phyloP scores from a whole-genome alignment of 768 basidiomycete species.

The Daedaleopsis nitida region DNA sequence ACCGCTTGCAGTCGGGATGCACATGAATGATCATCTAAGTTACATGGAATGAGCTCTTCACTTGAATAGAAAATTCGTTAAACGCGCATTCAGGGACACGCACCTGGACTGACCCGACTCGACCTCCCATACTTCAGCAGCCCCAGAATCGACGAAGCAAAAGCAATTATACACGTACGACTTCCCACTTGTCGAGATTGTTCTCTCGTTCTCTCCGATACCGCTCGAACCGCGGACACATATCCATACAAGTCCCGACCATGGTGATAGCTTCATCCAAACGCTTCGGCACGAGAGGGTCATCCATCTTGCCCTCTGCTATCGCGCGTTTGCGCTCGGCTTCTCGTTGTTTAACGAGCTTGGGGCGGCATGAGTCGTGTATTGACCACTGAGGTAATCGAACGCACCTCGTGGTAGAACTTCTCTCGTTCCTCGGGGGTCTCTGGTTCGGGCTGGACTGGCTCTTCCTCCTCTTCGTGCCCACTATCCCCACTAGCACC shows the following conservation, averaged over 20 bases:
- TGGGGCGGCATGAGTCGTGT: conserved; percentile 18
- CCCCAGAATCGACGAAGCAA: conserved; percentile 2
- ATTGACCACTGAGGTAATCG: conserved; percentile 2
- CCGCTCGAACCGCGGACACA: conserved; percentile 94
- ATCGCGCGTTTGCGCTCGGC: conserved; percentile 73
- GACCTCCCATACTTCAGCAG: conserved; percentile 18
- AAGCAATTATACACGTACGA: conserved; percentile 49
- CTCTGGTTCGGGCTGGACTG: conserved; percentile 52
- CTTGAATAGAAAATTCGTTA: not conserved
- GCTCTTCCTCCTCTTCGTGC: conserved; percentile 28
- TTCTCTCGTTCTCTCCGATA: conserved; percentile 90
- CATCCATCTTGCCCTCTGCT: conserved; percentile 84
- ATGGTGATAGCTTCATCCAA: conserved; percentile 92
- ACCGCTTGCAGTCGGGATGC: not conserved
- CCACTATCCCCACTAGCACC: conserved; percentile 36
- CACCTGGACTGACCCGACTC: conserved; percentile 16
- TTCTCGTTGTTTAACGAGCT: conserved; percentile 75
- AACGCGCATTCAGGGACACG: not conserved
- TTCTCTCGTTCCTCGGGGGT: conserved; percentile 64
- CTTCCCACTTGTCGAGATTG: conserved; percentile 85
- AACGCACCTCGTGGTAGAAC: conserved; percentile 71
- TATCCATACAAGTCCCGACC: conserved; percentile 87
- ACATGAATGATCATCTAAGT: not conserved
- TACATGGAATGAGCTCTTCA: not conserved
- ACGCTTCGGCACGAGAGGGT: conserved; percentile 75